Evolutionary conservation across 2,329 filamentous ascomycete species (phyloP).

Genomic region (Phaeosphaeria sp.): DNA sequence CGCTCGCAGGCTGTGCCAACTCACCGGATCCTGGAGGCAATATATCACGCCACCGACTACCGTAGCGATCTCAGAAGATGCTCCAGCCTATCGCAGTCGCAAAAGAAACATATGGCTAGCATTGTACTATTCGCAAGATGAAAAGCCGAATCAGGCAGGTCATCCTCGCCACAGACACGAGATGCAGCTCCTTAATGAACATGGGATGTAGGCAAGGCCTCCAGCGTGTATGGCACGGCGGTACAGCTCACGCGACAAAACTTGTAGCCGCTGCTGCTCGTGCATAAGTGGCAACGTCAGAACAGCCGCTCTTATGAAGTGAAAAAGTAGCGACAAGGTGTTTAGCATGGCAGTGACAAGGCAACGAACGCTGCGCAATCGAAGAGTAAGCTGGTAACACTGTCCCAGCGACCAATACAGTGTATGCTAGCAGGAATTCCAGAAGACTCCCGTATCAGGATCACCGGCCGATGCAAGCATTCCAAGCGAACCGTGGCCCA

Average conservation of each 20-base stretch:
- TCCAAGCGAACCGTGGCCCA: not conserved
- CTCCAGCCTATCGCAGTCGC: not conserved
- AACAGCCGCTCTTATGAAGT: not conserved
- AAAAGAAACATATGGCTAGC: not conserved
- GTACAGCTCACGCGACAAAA: slow-evolving; percentile 5
- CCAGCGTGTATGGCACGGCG: not conserved
- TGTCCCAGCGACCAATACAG: not conserved
- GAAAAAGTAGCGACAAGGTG: not conserved
- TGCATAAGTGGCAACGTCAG: not conserved
- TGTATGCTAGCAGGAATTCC: not conserved
- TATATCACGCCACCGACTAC: not conserved
- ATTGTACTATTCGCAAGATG: not conserved
- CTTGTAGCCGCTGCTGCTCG: not conserved
- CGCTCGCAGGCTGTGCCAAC: not conserved
- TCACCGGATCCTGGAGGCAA: not conserved
- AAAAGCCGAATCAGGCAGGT: not conserved
- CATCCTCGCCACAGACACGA: not conserved
- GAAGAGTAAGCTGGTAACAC: not conserved
- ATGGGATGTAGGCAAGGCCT: not conserved
- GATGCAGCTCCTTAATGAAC: not conserved
- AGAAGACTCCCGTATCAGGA: slow-evolving; percentile 1
- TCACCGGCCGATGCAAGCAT: not conserved
- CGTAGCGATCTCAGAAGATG: not conserved
- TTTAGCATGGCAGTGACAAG: not conserved
- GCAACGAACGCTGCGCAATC: not conserved